Evolutionary conservation across 495 filamentous ascomycete species (phyloP).

Genomic region (Wilcoxina mikolae): DNA sequence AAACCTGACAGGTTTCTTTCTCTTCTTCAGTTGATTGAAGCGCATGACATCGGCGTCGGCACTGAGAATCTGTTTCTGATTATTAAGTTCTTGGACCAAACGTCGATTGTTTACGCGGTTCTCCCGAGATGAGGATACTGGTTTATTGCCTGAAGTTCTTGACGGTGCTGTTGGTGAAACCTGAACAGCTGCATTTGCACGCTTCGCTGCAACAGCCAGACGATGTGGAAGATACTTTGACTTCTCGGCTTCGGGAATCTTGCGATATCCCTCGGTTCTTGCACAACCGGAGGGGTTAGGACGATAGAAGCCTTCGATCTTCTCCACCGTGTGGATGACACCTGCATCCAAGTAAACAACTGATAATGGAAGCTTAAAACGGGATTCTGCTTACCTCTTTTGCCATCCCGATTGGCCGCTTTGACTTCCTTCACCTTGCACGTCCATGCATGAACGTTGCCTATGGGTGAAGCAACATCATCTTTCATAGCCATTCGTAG

Average conservation of each 20-base stretch:
- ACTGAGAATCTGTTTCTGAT: conserved; percentile 73
- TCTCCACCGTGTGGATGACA: conserved; percentile 37
- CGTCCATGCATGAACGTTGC: conserved; percentile 61
- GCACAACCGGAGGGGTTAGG: conserved; percentile 71
- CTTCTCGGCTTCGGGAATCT: conserved; percentile 91
- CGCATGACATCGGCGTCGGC: conserved; percentile 78
- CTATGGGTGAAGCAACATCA: conserved; percentile 39
- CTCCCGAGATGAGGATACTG: conserved; percentile 53
- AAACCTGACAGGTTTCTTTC: conserved; percentile 98
- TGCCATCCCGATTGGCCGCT: conserved; percentile 38
- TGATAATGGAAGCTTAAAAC: conserved; percentile 5
- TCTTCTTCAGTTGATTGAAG: conserved; percentile 98
- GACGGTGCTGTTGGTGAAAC: conserved; percentile 12
- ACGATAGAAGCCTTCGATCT: conserved; percentile 82
- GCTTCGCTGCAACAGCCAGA: conserved; percentile 71
- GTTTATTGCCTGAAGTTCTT: conserved; percentile 16
- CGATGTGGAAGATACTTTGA: conserved; percentile 96
- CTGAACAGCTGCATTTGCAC: conserved; percentile 51
- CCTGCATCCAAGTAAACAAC: conserved; percentile 28
- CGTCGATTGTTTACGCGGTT: conserved; percentile 92
- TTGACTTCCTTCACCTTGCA: conserved; percentile 87
- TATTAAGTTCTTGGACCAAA: conserved; percentile 83
- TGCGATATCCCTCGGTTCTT: conserved; percentile 81
- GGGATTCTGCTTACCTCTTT: conserved; percentile 18
- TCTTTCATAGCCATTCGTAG: conserved; percentile 39